Evolutionary conservation across 352 stramenopile species (phyloP).

Genomic region (Stephanocyclus meneghinianus): DNA sequence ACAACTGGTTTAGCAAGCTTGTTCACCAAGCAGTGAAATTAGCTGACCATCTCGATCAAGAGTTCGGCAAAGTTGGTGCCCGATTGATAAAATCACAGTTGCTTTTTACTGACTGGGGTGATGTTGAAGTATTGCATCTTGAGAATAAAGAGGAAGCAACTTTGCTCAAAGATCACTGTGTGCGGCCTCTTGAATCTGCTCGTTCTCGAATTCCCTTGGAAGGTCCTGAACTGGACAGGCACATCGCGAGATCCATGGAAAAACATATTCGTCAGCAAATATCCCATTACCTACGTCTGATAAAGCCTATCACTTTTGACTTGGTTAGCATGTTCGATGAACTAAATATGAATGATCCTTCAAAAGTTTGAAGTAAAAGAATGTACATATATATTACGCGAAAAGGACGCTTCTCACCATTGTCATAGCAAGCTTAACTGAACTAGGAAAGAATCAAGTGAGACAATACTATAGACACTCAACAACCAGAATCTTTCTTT

Average conservation of each 20-base stretch:
- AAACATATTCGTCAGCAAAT: constrained; percentile 54
- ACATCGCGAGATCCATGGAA: constrained; percentile 50
- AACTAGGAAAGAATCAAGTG: too few species aligned
- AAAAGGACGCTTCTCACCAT: too few species aligned
- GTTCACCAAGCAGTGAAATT: constrained; percentile 19
- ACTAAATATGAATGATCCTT: constrained; percentile 70
- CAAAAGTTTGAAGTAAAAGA: constrained; percentile 55
- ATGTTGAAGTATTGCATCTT: neutral
- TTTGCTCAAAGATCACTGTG: too few species aligned
- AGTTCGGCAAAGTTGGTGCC: constrained; percentile 17
- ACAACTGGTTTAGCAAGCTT: constrained; percentile 53
- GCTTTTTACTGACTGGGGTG: neutral
- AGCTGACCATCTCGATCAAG: constrained; percentile 24
- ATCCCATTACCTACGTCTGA: constrained; percentile 40
- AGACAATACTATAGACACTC: too few species aligned
- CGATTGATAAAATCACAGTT: neutral
- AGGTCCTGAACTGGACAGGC: constrained; percentile 33
- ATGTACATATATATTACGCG: too few species aligned
- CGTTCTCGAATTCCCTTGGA: neutral
- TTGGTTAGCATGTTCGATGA: constrained; percentile 53
- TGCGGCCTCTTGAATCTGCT: too few species aligned
- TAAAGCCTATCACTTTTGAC: constrained; percentile 51
- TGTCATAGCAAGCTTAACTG: too few species aligned
- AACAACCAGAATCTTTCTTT: too few species aligned
- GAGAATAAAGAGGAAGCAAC: neutral